Percentiles rank a stretch among this genome's conserved stretches.
These are phyloP conservation scores for Hemisphaericaspora xylofermentans DNA, from an alignment of 1,139 yeast species.

Conservation along the genomic window DNA sequence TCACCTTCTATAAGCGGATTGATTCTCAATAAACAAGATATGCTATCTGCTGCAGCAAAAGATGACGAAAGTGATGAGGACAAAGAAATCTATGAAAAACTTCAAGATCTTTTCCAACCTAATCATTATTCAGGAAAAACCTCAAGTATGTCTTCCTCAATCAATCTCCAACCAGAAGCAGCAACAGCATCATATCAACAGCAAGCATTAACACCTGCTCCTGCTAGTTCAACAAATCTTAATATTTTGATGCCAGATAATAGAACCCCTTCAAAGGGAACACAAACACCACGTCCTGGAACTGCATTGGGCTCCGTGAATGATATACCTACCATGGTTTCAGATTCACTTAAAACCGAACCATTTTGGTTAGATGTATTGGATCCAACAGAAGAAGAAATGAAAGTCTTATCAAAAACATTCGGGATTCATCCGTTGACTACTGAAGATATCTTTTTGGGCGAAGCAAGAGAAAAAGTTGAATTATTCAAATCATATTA, in stretches of 20 bases:
- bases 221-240: slow-evolving; percentile 1
- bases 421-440: slow-evolving; percentile 96
- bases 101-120: slow-evolving; percentile 35
- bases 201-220: background rate
- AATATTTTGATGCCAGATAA: slow-evolving; percentile 5
- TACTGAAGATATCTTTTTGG: slow-evolving; percentile 90
- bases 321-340: slow-evolving; percentile 6
- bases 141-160: slow-evolving; percentile 12
- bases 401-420: slow-evolving; percentile 87
- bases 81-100: slow-evolving; percentile 14
- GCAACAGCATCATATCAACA: slow-evolving; percentile 1
- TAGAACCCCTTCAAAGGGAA: slow-evolving; percentile 13
- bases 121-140: slow-evolving; percentile 16
- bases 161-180: slow-evolving; percentile 7
- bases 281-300: slow-evolving; percentile 18
- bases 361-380: slow-evolving; percentile 93
- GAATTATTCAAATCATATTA: slow-evolving; percentile 88
- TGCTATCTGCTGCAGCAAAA: slow-evolving; percentile 7
- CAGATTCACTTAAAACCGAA: slow-evolving; percentile 11
- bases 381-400: slow-evolving; percentile 94
- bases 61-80: slow-evolving; percentile 15
- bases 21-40: slow-evolving; percentile 23
- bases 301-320: slow-evolving; percentile 15
- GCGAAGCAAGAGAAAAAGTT: slow-evolving; percentile 93
- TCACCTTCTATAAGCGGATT: slow-evolving; percentile 87